Percentiles rank a stretch among this genome's conserved stretches.
Conservation (phyloP, 2,329 filamentous ascomycete species). For the Colletotrichum liaoningense region DNA sequence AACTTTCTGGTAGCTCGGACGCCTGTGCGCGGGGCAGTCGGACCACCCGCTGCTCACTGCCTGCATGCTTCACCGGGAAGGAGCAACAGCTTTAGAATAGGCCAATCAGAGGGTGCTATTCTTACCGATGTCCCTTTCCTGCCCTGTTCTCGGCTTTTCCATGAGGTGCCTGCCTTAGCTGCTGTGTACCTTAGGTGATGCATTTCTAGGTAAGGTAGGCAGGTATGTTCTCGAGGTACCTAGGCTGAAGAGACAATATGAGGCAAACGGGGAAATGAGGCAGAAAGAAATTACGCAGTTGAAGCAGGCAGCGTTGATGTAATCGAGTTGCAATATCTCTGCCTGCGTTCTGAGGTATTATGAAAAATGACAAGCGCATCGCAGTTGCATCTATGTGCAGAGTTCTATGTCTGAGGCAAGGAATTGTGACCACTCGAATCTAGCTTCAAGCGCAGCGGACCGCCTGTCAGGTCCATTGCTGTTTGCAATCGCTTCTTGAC, state of each 20-base stretch:
- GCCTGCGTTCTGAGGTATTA: background rate
- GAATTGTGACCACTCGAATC: background rate
- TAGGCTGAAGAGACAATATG: no score
- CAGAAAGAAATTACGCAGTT: background rate
- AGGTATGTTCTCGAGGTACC: no score
- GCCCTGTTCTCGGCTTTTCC: no score
- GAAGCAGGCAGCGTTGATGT: background rate
- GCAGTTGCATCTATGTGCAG: background rate
- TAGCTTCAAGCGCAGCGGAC: background rate
- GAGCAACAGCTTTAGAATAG: background rate
- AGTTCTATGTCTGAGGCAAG: background rate
- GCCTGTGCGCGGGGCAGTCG: constrained; percentile 2
- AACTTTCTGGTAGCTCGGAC: constrained; percentile 19
- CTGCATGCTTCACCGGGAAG: constrained; percentile 8
- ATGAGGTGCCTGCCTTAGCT: no score
- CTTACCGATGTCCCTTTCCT: background rate
- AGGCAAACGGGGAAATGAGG: no score
- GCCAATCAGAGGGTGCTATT: background rate
- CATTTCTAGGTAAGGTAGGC: no score
- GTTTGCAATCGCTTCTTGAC: background rate
- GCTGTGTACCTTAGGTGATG: no score
- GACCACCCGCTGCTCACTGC: background rate
- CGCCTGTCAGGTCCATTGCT: background rate
- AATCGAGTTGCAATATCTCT: background rate
- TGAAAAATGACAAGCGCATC: background rate